Percentiles rank a stretch among this genome's conserved stretches.
Evolutionary conservation across 495 filamentous ascomycete genomes (phyloP).

Genomic region (Neurospora sp.): DNA sequence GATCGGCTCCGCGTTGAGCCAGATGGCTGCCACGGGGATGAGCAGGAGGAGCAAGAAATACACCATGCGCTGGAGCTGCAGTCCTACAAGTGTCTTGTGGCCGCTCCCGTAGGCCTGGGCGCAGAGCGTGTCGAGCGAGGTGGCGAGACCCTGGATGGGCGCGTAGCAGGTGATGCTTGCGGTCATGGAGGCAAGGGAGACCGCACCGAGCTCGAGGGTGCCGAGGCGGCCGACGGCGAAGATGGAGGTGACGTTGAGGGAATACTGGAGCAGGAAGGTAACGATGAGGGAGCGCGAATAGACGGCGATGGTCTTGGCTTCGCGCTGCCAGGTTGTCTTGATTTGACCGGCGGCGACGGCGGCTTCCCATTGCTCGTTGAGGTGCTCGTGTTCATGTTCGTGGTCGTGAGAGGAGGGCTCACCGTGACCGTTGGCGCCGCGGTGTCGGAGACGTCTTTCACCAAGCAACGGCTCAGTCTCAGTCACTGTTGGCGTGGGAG

Average conservation of each 20-base stretch:
- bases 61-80: constrained; percentile 63
- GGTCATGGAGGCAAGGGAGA: constrained; percentile 58
- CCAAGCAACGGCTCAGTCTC: constrained; percentile 34
- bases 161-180: constrained; percentile 67
- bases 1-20: constrained; percentile 49
- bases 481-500: constrained; percentile 2
- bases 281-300: constrained; percentile 53
- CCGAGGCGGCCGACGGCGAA: constrained; percentile 58
- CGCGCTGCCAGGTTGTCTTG: constrained; percentile 77
- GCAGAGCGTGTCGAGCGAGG: constrained; percentile 63
- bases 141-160: constrained; percentile 60
- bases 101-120: constrained; percentile 68
- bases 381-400: constrained; percentile 20
- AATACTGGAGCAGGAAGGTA: constrained; percentile 66
- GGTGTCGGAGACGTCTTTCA: not conserved
- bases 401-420: not conserved
- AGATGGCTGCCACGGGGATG: constrained; percentile 51
- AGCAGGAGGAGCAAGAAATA: constrained; percentile 53
- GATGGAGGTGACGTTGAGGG: constrained; percentile 58
- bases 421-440: not conserved
- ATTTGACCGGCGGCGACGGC: constrained; percentile 67
- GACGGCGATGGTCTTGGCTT: constrained; percentile 54
- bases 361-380: constrained; percentile 65
- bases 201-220: constrained; percentile 53
- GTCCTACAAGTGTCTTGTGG: constrained; percentile 55